Evolutionary conservation across 1,284 basidiomycete genomes (phyloP), one percentile per base, ranked within the genome.

Genomic region (Neotropicomus parvogracilis): DNA sequence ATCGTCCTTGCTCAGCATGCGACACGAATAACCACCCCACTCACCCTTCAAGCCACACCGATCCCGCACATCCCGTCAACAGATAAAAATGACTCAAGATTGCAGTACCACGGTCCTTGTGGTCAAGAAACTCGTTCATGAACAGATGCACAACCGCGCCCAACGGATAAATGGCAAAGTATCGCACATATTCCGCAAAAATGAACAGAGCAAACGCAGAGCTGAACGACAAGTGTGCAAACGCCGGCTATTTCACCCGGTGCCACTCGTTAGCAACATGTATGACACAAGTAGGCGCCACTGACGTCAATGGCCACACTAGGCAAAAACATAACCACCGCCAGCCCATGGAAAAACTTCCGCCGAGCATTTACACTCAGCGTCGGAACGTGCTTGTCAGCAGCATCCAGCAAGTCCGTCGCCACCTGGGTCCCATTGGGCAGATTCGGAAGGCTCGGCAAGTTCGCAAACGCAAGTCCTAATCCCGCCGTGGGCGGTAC

Each of bases 41-140:
- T 63, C 60, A 88, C 84, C 90, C 90, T 72, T 99, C 97, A 45
- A 99, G 78, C 97, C 97, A 99, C 20, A 99, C 66, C 17, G 90
- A 87, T 6, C 86, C 85, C 3, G 95, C 94, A 69, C 95, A 98
- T 1, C 97, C 97, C 0, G 92, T 93, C 46, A 99, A 72, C 39
- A 99, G 74, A 72, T 98, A 99, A 63, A 99, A 98, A 69, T 99
- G 97, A 62, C 91, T 94, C 53, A 99, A 69, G 59, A 99, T 97
- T 11, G 95, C 97, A 9, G 95, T 97, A 6, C 97, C 97, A 40
- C 85, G 81, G 68, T 99, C 97, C 72, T 95, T 94, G 59, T 88
- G 77, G 67, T 99, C 97, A 63, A 98, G 74, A 63, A 99, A 99
- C 68, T 99, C 95, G 71, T 88, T 90, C 79, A 99, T 85, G 71